Evolutionary conservation across 192 early-diverging fungal species (phyloP).

Genomic region (Coemansia sp.): DNA sequence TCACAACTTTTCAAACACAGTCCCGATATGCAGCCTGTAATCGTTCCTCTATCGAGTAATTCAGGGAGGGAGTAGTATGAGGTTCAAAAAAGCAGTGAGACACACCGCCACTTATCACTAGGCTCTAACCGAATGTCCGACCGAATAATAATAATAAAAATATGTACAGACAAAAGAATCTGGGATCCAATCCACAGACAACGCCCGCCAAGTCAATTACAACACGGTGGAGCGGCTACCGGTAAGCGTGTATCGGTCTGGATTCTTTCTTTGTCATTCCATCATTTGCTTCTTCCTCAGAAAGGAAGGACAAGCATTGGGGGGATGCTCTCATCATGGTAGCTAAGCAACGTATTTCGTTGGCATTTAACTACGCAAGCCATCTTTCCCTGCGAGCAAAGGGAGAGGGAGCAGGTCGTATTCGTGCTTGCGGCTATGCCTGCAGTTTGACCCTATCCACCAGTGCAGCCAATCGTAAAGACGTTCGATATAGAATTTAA

Average conservation of each 20-base stretch:
- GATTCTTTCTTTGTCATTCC: not conserved
- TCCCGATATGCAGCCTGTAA: slow-evolving; percentile 1
- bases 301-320: not conserved
- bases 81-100: not conserved
- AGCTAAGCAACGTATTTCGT: not conserved
- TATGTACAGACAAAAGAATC: not conserved
- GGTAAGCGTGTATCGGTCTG: not conserved
- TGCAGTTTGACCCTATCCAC: not conserved
- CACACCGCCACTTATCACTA: not conserved
- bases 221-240: not conserved
- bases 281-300: not conserved
- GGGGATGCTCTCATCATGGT: not conserved
- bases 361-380: not conserved
- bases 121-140: not conserved
- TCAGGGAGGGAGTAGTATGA: not conserved
- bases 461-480: not conserved
- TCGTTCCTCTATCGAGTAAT: not conserved
- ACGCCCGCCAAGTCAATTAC: not conserved
- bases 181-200: not conserved
- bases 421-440: not conserved
- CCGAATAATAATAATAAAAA: not conserved
- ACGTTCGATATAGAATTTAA: not conserved
- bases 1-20: not conserved
- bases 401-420: not conserved
- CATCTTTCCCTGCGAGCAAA: not conserved